Conservation (phyloP, 495 filamentous ascomycete species). For the Aspergillus cavernicola region DNA sequence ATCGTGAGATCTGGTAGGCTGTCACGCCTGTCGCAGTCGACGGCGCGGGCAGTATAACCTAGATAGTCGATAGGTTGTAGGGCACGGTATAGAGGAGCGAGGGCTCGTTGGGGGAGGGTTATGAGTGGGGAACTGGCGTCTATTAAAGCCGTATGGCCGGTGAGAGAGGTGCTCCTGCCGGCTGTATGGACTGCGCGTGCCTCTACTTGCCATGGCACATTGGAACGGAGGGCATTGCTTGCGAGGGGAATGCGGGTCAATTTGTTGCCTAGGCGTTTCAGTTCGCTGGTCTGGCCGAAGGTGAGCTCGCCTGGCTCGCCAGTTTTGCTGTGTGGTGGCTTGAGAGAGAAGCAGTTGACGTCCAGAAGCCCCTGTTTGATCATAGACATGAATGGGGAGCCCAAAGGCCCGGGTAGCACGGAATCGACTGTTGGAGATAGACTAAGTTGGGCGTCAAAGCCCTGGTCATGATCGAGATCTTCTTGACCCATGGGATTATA, state of each 20-base stretch:
- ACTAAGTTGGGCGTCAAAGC: neutral
- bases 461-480: neutral
- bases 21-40: constrained; percentile 1
- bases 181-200: neutral
- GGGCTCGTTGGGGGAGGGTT: neutral
- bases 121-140: neutral
- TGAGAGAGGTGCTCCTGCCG: neutral
- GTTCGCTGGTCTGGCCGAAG: neutral
- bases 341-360: constrained; percentile 5
- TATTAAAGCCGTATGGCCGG: neutral
- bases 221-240: neutral
- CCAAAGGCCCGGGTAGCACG: neutral
- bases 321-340: neutral
- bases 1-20: constrained; percentile 2
- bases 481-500: neutral
- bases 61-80: neutral
- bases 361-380: neutral
- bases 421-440: neutral
- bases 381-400: neutral
- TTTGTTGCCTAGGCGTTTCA: neutral
- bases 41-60: neutral
- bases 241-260: neutral
- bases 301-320: neutral
- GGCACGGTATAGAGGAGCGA: neutral
- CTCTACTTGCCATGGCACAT: neutral